Evolutionary conservation across 306 rosid species (phyloP), one percentile per base, ranked within the genome.

Genomic region (Castanea sativa): DNA sequence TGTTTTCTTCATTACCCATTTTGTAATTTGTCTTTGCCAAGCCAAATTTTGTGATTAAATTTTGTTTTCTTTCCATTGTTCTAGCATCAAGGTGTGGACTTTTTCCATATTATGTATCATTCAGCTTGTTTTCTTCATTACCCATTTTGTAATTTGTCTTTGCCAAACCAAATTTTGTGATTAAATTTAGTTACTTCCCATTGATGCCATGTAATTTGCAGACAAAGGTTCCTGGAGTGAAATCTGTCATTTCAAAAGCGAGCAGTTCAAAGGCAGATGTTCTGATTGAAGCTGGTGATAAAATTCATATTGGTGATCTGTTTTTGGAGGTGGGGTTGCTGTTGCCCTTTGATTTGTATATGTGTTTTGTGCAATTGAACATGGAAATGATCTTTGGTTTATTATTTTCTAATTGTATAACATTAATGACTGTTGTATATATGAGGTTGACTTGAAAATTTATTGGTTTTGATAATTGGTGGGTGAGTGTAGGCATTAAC

Each of bases 221-320:
- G 97, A 80, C 85, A 20, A 91, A 91, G 89, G 86, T 79, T 84
- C 92, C 96, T 21, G 87, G 85, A 65, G 94, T 84, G 74, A 87
- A 90, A 84, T 96, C 98, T 56, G 79, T 96, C 59, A 96, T 96
- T 83, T 93, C 99, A 6, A 93, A 83, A 81, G 97, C 92, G 4
- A 91, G 98, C 83, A 87, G 90, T 53, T 91, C 97, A 19, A 90
- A 85, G 15, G 98, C 98, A 7, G 97, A 96, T 86, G 64, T 89
- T 71, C 71, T 80, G 58, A 83, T 93, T 35, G 89, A 86, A 73
- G 84, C 81, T 3, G 96, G 94, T 16, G 92, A 93, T 76, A 87
- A 88, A 75, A 63, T 95, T 70, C 43, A 41, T 21, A 80, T 95
- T 64, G 99, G 99, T 4, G 82, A 91, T 88, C 89, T 92, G 78